Evolutionary conservation across 129 eudicot species (phyloP).

Genomic region (Gnaphalium uliginosum): DNA sequence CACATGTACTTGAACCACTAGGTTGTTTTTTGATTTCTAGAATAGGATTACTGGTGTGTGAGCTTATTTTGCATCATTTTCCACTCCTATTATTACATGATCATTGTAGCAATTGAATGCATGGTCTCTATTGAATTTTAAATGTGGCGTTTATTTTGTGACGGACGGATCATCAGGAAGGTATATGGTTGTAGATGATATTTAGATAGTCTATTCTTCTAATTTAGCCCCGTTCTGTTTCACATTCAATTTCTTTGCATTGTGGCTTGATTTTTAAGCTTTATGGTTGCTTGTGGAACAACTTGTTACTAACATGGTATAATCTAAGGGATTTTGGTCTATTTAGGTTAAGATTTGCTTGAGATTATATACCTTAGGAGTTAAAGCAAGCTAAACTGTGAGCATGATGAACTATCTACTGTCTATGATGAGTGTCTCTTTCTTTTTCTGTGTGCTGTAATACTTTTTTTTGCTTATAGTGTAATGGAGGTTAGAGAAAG

Average conservation of each 20-base stretch:
- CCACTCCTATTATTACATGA: not conserved
- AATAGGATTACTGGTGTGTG: not conserved
- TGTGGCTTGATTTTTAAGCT: not conserved
- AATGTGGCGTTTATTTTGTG: not conserved
- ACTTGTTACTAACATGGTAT: not conserved
- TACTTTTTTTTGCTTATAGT: not conserved
- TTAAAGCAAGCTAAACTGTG: no score
- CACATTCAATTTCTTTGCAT: not conserved
- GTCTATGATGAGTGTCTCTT: no score
- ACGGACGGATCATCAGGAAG: not conserved
- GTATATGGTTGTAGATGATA: not conserved
- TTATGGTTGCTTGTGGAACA: not conserved
- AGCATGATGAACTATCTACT: no score
- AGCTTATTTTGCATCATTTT: not conserved
- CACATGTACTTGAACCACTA: not conserved
- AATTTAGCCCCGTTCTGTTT: not conserved
- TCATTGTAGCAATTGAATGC: not conserved
- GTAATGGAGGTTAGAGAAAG: not conserved
- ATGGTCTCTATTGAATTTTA: not conserved
- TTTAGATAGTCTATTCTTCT: not conserved
- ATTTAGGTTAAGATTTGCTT: not conserved
- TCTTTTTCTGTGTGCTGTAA: not conserved
- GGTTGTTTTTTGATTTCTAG: not conserved
- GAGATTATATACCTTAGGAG: not conserved
- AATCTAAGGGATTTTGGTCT: not conserved